A percentile compares a stretch with the other conserved stretches of the same genome.
Conservation (phyloP, 2,329 filamentous ascomycete species). For the Aspergillus niger region DNA sequence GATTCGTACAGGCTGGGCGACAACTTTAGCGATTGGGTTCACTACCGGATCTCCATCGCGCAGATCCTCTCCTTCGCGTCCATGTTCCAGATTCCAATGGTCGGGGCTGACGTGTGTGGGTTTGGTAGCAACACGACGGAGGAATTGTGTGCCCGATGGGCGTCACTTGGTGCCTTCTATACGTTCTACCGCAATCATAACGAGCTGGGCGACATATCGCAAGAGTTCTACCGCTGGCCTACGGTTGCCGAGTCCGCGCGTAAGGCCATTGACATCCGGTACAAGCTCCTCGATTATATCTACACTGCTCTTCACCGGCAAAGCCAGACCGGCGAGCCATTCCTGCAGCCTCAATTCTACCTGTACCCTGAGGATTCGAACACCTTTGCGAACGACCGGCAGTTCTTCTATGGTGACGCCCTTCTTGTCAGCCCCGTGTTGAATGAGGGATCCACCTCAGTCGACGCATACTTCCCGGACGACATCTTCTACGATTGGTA, state of each 20-base stretch:
- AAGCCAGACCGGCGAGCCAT: constrained; percentile 62
- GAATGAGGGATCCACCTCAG: constrained; percentile 53
- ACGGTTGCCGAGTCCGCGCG: constrained; percentile 64
- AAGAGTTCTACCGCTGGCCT: constrained; percentile 74
- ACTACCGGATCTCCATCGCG: constrained; percentile 62
- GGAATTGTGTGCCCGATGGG: constrained; percentile 74
- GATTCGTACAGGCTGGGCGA: constrained; percentile 54
- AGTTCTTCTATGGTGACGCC: constrained; percentile 62
- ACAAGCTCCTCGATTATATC: constrained; percentile 75
- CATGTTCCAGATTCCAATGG: constrained; percentile 69
- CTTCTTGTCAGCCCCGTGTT: constrained; percentile 61
- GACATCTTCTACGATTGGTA: constrained; percentile 64
- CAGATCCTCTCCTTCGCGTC: constrained; percentile 63
- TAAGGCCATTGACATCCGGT: constrained; percentile 71
- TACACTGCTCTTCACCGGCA: constrained; percentile 71
- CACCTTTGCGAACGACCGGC: constrained; percentile 55
- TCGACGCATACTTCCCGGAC: constrained; percentile 59
- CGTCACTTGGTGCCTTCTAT: constrained; percentile 69
- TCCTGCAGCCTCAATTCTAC: constrained; percentile 72
- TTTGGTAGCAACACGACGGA: constrained; percentile 69
- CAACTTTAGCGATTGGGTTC: constrained; percentile 60
- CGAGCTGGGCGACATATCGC: constrained; percentile 53
- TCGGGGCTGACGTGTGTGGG: constrained; percentile 74
- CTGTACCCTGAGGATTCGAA: constrained; percentile 62
- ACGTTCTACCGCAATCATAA: constrained; percentile 79